Base-by-base conservation (phyloP, 2,329 filamentous ascomycete genomes). In the Apiospora koreana region DNA sequence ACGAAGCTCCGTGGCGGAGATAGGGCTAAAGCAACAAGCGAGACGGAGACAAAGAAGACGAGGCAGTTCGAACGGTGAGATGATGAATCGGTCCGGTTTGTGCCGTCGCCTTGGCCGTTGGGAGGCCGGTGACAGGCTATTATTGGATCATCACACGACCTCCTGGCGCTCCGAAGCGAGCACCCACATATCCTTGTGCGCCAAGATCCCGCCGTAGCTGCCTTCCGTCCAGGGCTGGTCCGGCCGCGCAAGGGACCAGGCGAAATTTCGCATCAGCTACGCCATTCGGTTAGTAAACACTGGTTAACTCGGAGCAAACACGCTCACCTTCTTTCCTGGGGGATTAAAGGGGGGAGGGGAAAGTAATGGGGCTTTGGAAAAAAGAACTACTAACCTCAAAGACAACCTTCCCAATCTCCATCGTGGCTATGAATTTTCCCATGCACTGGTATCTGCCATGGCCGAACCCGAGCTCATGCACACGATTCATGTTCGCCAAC, bases 331-430 rank as follows among this genome's bases (percentile, higher is more conserved):
- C 25, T 21, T 25, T 6, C 6, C 14, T 12, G 7, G 3, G 18
- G 18, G 5, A 23, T 14, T 28, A 25, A 35, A 28, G 46, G 10
- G 41, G 10, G 10, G n/a, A 31, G 14, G 8, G 14, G 25, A 8
- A 54, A 54, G 14, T 54, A 3, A 16, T 18, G 14, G 48, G 25
- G 6, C 16, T 9, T 35, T 35, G 5, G 2, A 35, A n/a, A 7
- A 12, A 31, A 7, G 23, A 5, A 58, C n/a, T 8, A 58, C 50
- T 58, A 1, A 58, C 50, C 79, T 83, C 79, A 41, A 82, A 78
- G 54, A 82, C 73, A 1, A 79, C 72, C 73, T 84, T 84, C 68
- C 81, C 78, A 58, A 84, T 66, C 74, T 83, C 82, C 73, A 84
- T 80, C 67, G 79, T 72, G 3, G 82, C 82, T 38, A 84, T 80